Conservation (phyloP, 352 stramenopile species). For the Saprolegnia parasitica region DNA sequence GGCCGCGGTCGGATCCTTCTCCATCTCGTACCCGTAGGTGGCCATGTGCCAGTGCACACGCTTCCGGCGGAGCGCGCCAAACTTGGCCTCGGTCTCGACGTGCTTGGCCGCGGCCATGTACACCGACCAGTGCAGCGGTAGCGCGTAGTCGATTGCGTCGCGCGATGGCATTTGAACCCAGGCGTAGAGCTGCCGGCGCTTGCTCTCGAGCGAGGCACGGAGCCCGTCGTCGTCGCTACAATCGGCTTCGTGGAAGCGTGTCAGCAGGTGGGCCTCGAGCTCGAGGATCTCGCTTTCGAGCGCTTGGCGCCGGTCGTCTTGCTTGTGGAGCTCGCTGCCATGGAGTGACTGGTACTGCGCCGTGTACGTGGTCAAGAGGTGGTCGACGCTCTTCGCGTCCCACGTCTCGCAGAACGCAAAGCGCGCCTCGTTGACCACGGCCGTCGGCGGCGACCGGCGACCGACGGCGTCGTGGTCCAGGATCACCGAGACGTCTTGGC, state of each 20-base stretch:
- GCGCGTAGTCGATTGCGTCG: constrained; percentile 49
- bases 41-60: constrained; percentile 43
- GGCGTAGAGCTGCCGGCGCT: constrained; percentile 36
- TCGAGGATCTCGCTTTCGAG: constrained; percentile 5
- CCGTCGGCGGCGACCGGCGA: constrained; percentile 10
- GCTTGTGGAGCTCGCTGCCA: not conserved
- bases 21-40: constrained; percentile 52
- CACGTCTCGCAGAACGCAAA: constrained; percentile 20
- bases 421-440: constrained; percentile 11
- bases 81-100: constrained; percentile 42
- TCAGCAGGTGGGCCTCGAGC: not conserved
- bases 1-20: constrained; percentile 29
- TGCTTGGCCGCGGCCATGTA: constrained; percentile 52
- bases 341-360: not conserved
- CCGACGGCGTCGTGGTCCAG: constrained; percentile 3
- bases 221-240: constrained; percentile 1
- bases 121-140: constrained; percentile 45
- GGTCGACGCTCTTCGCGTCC: constrained; percentile 5
- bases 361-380: constrained; percentile 15
- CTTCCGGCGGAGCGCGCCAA: constrained; percentile 29
- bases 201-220: constrained; percentile 34
- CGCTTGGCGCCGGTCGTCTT: not conserved
- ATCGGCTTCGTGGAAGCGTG: constrained; percentile 7
- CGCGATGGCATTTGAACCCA: constrained; percentile 50
- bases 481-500: constrained; percentile 16